phyloP scores from a whole-genome alignment of 169 alveolate species.

The Plasmodium knowlesi region DNA sequence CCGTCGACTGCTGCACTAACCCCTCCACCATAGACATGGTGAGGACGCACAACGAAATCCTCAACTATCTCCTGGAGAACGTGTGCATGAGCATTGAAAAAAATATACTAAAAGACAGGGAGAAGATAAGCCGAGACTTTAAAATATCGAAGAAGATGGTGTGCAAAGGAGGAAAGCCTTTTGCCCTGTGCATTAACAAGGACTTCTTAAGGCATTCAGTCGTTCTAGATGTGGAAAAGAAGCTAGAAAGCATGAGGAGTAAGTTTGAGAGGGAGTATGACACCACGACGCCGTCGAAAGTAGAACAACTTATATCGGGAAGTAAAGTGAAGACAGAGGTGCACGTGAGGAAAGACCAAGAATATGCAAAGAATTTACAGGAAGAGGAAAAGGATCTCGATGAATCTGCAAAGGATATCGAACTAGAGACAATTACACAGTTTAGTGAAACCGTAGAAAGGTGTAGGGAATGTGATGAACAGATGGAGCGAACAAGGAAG shows the following conservation, averaged over 20 bases:
- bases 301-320: background rate
- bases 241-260: slow-evolving; percentile 28
- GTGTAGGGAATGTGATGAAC: background rate
- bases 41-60: slow-evolving; percentile 40
- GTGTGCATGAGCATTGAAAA: slow-evolving; percentile 42
- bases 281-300: slow-evolving; percentile 3
- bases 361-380: background rate
- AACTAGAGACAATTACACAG: background rate
- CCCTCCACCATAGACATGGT: slow-evolving; percentile 41
- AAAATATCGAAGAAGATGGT: slow-evolving; percentile 39
- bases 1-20: slow-evolving; percentile 52
- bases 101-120: slow-evolving; percentile 56
- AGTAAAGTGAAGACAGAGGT: slow-evolving; percentile 54
- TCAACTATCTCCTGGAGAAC: slow-evolving; percentile 41
- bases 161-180: slow-evolving; percentile 72
- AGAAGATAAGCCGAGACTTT: slow-evolving; percentile 47
- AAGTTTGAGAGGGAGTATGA: slow-evolving; percentile 12
- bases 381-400: background rate
- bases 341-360: background rate
- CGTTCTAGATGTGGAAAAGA: slow-evolving; percentile 39
- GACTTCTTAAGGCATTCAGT: background rate
- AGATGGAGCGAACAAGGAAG: background rate
- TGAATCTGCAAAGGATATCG: background rate
- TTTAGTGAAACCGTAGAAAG: background rate
- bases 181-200: slow-evolving; percentile 51